Conservation (phyloP, 495 filamentous ascomycete species). For the Aspergillus hancockii region DNA sequence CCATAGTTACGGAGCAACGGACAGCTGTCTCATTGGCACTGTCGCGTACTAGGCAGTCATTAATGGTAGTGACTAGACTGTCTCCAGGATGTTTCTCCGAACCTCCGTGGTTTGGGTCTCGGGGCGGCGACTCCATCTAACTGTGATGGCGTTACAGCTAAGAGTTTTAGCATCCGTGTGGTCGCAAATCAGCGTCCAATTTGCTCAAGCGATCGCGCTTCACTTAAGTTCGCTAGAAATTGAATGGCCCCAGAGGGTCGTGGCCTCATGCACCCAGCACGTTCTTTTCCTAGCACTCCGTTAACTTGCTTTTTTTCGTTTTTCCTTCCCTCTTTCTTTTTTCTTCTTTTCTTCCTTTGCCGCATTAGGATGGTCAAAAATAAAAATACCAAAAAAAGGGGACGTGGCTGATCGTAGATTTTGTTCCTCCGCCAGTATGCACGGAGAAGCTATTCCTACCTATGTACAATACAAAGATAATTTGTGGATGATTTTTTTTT, state of each 20-base stretch:
- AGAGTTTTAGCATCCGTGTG: conserved; percentile 15
- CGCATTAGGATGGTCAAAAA: conserved; percentile 1
- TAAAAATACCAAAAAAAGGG: background rate
- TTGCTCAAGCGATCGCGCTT: conserved; percentile 11
- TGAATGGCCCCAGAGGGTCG: conserved; percentile 13
- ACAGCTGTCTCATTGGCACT: background rate
- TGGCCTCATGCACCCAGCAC: conserved; percentile 20
- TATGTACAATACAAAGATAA: background rate
- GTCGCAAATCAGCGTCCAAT: conserved; percentile 19
- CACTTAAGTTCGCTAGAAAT: conserved; percentile 10
- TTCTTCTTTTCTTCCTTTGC: background rate
- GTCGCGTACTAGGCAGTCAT: conserved; percentile 8
- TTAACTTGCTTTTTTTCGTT: conserved; percentile 13
- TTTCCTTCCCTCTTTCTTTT: conserved; percentile 10
- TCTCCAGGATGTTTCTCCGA: conserved; percentile 20
- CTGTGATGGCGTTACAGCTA: conserved; percentile 14
- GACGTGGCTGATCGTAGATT: background rate
- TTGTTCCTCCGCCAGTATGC: background rate
- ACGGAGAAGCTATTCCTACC: background rate
- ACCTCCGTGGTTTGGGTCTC: conserved; percentile 13
- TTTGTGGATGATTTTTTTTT: background rate
- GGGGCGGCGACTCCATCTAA: conserved; percentile 6
- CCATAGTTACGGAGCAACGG: background rate
- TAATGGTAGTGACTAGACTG: background rate
- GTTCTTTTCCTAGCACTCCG: conserved; percentile 13